phyloP scores from a whole-genome alignment of 208 protist genomes.

The Chromosphaera perkinsii region DNA sequence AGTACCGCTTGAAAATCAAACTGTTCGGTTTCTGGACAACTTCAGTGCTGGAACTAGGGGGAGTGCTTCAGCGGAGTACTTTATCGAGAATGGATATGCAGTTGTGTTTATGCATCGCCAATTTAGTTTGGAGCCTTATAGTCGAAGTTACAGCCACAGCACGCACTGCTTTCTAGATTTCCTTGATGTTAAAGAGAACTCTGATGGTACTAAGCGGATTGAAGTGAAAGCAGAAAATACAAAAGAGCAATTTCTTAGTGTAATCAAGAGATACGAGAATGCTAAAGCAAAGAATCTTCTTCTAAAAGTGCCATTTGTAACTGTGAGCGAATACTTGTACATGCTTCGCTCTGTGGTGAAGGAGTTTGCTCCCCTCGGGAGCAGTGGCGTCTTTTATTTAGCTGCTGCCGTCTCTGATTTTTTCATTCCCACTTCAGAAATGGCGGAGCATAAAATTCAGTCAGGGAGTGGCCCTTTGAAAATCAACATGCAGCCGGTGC shows the following conservation, averaged over 20 bases:
- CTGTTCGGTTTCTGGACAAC: conserved; percentile 61
- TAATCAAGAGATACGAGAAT: too few species aligned
- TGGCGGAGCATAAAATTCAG: conserved; percentile 49
- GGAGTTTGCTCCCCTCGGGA: neutral
- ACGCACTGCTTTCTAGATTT: conserved; percentile 11
- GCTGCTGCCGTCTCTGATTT: conserved; percentile 51
- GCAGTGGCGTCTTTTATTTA: conserved; percentile 24
- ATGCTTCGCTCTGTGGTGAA: conserved; percentile 5
- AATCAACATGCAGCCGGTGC: conserved; percentile 33
- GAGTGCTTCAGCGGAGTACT: conserved; percentile 42
- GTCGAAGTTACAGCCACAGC: conserved; percentile 8
- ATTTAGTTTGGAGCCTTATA: conserved; percentile 15
- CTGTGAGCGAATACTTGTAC: conserved; percentile 39
- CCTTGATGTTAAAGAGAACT: neutral
- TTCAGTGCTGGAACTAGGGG: conserved; percentile 53
- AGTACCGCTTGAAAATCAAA: conserved; percentile 50
- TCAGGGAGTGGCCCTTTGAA: conserved; percentile 13
- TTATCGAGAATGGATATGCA: conserved; percentile 36
- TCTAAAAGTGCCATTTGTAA: conserved; percentile 29
- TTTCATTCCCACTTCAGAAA: conserved; percentile 24
- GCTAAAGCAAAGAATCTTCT: conserved; percentile 12
- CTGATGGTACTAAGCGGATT: neutral
- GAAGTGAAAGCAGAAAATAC: too few species aligned
- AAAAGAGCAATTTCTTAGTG: too few species aligned
- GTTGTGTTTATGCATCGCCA: conserved; percentile 44